Evolutionary conservation across 2,329 filamentous ascomycete genomes (phyloP), one percentile per base, ranked within the genome.

Genomic region (Diaporthe sp.): DNA sequence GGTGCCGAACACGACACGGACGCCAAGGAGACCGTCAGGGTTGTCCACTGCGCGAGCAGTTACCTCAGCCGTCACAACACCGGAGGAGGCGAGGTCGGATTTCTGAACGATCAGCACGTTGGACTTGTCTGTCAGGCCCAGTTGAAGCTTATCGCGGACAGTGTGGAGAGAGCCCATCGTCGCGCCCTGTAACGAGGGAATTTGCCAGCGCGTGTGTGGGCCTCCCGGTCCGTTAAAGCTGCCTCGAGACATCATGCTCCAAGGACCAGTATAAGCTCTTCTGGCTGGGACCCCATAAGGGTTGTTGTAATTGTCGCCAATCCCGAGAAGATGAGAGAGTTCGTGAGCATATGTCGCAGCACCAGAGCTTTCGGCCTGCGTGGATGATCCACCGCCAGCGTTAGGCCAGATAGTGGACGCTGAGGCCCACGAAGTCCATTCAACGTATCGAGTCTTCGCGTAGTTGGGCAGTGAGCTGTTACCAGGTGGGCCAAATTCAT

Each of bases 291-390:
- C 77, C 4, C 85, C 82, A 76, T 86, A 89, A 0, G 88, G 88
- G 71, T 89, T 89, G 77, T 89, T 89, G 77, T 90, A 89, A 78
- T 90, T 90, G 77, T 89, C 88, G 12, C 86, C 85, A 30, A 89
- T 89, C 19, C 85, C 84, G 1, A 89, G 83, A 50, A 90, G 79
- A 78, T 89, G 88, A 33, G 83, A 86, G 4, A 89, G 80, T 76
- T 89, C 88, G 77, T 90, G 88, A 1, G 88, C 88, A 76, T 87
- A 90, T 0, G 86, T 88, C 0, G 83, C 85, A 86, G 88, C 87
- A 9, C 88, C 88, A 1, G 86, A 88, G 77, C 85, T 88, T 77
- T 89, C 88, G 3, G 83, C 87, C 79, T 89, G 88, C 0, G 87
- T 89, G 0, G 86, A 88, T 1, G 87, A 89, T 19, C 88, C 87